Conservation (phyloP, 2,329 filamentous ascomycete genomes). For the Uncinocarpus reesii region DNA sequence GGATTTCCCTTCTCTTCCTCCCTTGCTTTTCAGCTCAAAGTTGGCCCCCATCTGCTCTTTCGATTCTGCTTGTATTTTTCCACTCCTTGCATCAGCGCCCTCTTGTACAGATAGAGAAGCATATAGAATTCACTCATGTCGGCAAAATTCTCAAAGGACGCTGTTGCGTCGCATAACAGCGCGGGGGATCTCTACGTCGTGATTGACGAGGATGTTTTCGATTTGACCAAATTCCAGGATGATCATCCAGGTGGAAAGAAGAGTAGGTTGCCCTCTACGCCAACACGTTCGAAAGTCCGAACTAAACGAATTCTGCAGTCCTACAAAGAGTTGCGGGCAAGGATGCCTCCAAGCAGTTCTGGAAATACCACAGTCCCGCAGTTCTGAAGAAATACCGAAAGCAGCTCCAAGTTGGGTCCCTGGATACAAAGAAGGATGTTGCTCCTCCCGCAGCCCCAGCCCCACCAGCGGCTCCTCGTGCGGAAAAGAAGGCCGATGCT, state of each 20-base stretch:
- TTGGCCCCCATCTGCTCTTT: background rate
- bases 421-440: conserved; percentile 69
- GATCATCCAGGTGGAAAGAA: conserved; percentile 20
- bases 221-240: conserved; percentile 19
- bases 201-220: conserved; percentile 19
- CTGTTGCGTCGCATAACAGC: conserved; percentile 71
- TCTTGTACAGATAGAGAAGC: background rate
- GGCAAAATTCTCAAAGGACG: conserved; percentile 69
- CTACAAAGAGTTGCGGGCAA: conserved; percentile 56
- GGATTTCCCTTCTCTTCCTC: background rate
- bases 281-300: background rate
- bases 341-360: conserved; percentile 59
- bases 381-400: conserved; percentile 54
- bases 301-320: conserved; percentile 34
- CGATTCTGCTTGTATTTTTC: background rate
- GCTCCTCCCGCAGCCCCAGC: conserved; percentile 44
- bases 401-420: conserved; percentile 55
- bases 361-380: conserved; percentile 54
- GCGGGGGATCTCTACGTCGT: conserved; percentile 18
- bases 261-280: conserved; percentile 11
- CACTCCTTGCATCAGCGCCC: background rate
- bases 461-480: conserved; percentile 33
- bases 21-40: background rate
- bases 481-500: conserved; percentile 50
- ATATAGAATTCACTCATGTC: conserved; percentile 53